phyloP scores from a whole-genome alignment of 1,139 yeast genomes.

The Suhomyces wounanorum region DNA sequence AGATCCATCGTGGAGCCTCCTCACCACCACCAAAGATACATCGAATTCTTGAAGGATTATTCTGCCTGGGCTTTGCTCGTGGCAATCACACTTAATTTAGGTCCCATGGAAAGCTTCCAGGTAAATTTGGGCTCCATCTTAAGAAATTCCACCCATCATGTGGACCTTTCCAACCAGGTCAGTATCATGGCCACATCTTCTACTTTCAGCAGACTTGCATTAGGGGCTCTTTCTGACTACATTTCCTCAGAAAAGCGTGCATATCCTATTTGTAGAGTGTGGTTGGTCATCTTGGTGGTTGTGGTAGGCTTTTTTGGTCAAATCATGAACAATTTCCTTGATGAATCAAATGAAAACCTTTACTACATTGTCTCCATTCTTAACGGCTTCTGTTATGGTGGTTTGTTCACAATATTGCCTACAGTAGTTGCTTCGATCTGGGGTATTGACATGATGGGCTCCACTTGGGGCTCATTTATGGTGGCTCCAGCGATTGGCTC shows the following conservation, averaged over 20 bases:
- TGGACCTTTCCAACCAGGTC: conserved; percentile 53
- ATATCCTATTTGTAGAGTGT: conserved; percentile 40
- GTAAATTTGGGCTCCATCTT: conserved; percentile 79
- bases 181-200: conserved; percentile 44
- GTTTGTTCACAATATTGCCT: conserved; percentile 82
- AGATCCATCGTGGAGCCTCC: conserved; percentile 41
- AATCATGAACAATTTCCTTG: conserved; percentile 14
- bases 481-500: conserved; percentile 91
- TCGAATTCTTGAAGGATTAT: conserved; percentile 57
- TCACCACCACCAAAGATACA: conserved; percentile 51
- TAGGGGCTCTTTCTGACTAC: conserved; percentile 70
- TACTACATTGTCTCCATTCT: conserved; percentile 49
- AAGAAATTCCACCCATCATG: conserved; percentile 25
- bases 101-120: conserved; percentile 86
- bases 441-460: conserved; percentile 90
- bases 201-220: conserved; percentile 50
- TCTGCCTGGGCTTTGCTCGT: conserved; percentile 65
- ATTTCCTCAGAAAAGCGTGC: conserved; percentile 30
- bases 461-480: conserved; percentile 91
- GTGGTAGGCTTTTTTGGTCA: conserved; percentile 50
- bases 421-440: conserved; percentile 79
- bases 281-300: conserved; percentile 46
- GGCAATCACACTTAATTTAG: conserved; percentile 69
- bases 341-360: conserved; percentile 8
- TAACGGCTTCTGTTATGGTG: conserved; percentile 79